phyloP scores from a whole-genome alignment of 306 rosid species.

The Lathyrus tuberosus region DNA sequence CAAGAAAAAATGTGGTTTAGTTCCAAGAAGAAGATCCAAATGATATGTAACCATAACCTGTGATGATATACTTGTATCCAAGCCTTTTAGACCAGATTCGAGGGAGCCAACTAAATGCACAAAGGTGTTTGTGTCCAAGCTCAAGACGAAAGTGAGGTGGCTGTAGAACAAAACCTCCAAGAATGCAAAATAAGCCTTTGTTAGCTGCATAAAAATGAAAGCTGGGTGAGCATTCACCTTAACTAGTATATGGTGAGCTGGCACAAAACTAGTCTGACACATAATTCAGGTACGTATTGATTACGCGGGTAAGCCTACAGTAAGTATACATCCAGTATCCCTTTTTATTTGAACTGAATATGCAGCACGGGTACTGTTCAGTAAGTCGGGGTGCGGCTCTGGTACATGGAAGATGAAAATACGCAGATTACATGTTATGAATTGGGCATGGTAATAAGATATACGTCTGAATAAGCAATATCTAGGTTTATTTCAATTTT shows the following conservation, averaged over 20 bases:
- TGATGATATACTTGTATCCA: constrained; percentile 88
- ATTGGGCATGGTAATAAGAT: neutral
- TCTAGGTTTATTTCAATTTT: neutral
- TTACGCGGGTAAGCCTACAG: neutral
- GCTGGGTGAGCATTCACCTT: constrained; percentile 25
- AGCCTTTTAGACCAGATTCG: constrained; percentile 98
- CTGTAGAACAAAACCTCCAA: constrained; percentile 91
- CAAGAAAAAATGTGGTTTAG: constrained; percentile 6
- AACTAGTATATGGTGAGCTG: constrained; percentile 16
- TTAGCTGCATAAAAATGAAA: constrained; percentile 68
- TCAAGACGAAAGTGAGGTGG: constrained; percentile 77
- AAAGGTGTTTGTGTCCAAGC: constrained; percentile 83
- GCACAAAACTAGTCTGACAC: constrained; percentile 9
- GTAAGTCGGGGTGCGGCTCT: neutral
- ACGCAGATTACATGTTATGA: too few species aligned
- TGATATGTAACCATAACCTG: constrained; percentile 62
- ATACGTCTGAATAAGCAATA: neutral
- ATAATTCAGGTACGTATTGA: constrained; percentile 11
- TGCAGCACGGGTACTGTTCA: neutral
- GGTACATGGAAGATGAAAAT: too few species aligned
- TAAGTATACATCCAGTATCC: neutral
- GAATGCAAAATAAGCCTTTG: constrained; percentile 93
- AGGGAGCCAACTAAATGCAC: constrained; percentile 92
- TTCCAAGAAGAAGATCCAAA: constrained; percentile 31
- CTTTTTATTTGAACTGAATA: neutral